Evolutionary conservation across 257 asterid species (phyloP).

Genomic region (Phtheirospermum japonicum): DNA sequence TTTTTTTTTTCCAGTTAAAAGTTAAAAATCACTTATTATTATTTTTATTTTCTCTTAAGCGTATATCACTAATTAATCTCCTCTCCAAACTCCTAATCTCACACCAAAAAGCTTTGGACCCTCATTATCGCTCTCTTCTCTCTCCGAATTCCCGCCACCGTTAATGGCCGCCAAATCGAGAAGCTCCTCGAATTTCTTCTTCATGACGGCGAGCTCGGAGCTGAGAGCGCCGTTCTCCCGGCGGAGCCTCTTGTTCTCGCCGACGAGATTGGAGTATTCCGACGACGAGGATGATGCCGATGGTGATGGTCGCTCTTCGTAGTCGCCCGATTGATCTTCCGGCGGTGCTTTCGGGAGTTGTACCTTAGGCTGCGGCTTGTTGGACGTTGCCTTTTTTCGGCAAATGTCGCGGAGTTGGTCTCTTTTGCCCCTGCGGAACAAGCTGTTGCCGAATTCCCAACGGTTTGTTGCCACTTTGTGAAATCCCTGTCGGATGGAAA

Average conservation of each 20-base stretch:
- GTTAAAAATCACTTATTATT: too few relatives aligned
- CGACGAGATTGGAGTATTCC: conserved; percentile 45
- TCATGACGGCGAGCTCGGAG: conserved; percentile 59
- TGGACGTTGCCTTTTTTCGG: conserved; percentile 68
- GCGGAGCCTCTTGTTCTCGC: conserved; percentile 72
- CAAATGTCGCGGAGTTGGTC: conserved; percentile 65
- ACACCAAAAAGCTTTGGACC: conserved; percentile 82
- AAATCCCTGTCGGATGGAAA: too few relatives aligned
- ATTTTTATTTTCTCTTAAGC: too few relatives aligned
- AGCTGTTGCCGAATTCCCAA: conserved; percentile 84
- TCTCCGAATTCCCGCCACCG: conserved; percentile 12
- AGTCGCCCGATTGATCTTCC: conserved; percentile 30
- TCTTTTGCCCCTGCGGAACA: conserved; percentile 59
- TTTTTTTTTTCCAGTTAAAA: too few relatives aligned
- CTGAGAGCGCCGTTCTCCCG: conserved; percentile 58
- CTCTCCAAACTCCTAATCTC: conserved; percentile 53
- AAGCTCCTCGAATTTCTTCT: conserved; percentile 70
- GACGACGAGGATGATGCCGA: conserved; percentile 66
- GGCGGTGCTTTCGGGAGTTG: conserved; percentile 8
- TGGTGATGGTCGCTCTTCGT: conserved; percentile 63
- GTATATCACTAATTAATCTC: too few relatives aligned
- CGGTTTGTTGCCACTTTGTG: conserved; percentile 68
- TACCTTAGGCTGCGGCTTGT: conserved; percentile 35
- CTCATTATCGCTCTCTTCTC: conserved; percentile 19
- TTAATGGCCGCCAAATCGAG: conserved; percentile 51